Evolutionary conservation across 1,139 yeast genomes (phyloP).

Genomic region (Hansenula sp.): DNA sequence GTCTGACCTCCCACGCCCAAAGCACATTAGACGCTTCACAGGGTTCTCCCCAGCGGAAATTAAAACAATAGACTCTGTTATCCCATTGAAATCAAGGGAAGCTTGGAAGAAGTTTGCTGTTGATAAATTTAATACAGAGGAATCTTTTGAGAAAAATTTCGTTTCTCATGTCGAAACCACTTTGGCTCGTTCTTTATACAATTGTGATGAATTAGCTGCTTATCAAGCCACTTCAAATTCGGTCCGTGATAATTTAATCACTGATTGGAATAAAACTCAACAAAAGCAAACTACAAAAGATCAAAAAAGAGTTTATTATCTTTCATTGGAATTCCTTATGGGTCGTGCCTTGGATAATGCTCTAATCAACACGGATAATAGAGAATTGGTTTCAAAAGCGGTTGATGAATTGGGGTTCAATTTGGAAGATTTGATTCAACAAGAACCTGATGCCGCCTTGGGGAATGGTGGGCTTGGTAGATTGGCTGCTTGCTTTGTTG

Average conservation of each 20-base stretch:
- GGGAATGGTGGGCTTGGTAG: conserved; percentile 97
- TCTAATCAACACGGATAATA: conserved; percentile 67
- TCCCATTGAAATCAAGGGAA: conserved; percentile 74
- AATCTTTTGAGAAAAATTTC: conserved; percentile 66
- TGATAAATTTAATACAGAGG: conserved; percentile 45
- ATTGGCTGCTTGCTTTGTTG: conserved; percentile 91
- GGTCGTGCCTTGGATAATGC: conserved; percentile 97
- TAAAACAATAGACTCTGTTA: conserved; percentile 73
- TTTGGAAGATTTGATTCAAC: conserved; percentile 77
- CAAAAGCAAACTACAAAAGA: conserved; percentile 82
- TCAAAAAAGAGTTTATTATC: conserved; percentile 82
- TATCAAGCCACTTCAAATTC: conserved; percentile 85
- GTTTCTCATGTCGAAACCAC: conserved; percentile 87
- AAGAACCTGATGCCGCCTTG: conserved; percentile 91
- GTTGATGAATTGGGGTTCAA: conserved; percentile 79
- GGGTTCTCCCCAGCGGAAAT: conserved; percentile 92
- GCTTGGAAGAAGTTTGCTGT: conserved; percentile 69
- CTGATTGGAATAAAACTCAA: conserved; percentile 93
- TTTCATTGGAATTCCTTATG: conserved; percentile 88
- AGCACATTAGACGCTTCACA: conserved; percentile 60
- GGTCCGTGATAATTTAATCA: conserved; percentile 72
- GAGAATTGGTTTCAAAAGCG: conserved; percentile 50
- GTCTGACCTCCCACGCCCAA: conserved; percentile 21
- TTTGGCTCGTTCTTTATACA: conserved; percentile 83
- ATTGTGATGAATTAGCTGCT: conserved; percentile 90